Conservation (phyloP, 306 rosid genomes). For the Pterocarpus santalinus region DNA sequence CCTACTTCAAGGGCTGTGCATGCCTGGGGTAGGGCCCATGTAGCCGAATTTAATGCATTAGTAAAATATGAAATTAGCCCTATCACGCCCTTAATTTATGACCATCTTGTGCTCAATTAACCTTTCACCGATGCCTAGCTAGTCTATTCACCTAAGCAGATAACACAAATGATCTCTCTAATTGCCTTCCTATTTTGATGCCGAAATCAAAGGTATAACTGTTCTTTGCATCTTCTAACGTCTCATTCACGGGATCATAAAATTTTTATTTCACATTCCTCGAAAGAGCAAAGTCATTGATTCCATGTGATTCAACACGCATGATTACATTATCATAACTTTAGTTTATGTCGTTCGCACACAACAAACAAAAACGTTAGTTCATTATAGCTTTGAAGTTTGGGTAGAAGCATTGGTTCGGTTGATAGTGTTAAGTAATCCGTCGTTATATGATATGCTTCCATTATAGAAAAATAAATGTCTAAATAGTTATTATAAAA, state of each 20-base stretch:
- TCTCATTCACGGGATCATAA: conserved; percentile 15
- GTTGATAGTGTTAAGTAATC: not conserved
- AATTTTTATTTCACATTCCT: not conserved
- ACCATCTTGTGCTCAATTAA: not conserved
- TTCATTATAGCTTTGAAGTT: not conserved
- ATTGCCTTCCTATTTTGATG: not conserved
- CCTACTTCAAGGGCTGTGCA: too few relatives aligned
- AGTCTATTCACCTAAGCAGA: not conserved
- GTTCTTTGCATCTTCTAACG: not conserved
- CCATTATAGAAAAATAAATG: not conserved
- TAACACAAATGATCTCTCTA: not conserved
- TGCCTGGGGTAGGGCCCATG: too few relatives aligned
- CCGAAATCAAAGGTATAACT: conserved; percentile 7
- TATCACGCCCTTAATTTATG: not conserved
- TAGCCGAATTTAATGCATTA: not conserved
- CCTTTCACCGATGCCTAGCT: not conserved
- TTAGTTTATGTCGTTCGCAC: not conserved
- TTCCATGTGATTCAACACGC: not conserved
- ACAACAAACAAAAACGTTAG: not conserved
- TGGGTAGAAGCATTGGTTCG: not conserved
- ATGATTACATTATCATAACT: not conserved
- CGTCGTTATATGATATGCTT: not conserved
- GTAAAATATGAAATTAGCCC: not conserved
- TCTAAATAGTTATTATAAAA: too few relatives aligned
- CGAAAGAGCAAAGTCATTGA: not conserved